These are phyloP conservation scores for Colletotrichum sp. DNA, from an alignment of 2,329 filamentous ascomycete genomes.

Conservation along the genomic window DNA sequence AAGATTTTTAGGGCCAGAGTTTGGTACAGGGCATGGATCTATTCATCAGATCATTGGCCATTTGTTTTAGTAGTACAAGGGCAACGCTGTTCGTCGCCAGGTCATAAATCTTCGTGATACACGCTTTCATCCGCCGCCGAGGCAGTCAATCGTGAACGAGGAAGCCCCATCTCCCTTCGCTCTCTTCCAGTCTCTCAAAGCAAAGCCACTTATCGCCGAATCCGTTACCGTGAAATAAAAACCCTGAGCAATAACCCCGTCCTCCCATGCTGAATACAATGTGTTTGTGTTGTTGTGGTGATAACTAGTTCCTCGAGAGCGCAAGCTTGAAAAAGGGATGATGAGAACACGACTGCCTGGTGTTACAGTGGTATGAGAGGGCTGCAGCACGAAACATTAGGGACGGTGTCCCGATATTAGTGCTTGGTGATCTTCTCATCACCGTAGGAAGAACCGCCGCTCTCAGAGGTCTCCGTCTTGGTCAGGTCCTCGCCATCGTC, in stretches of 20 bases:
- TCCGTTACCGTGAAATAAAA: not conserved
- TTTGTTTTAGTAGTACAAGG: conserved; percentile 15
- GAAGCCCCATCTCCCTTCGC: not conserved
- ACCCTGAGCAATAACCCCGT: not conserved
- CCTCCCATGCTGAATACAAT: not conserved
- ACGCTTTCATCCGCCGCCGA: not conserved
- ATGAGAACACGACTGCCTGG: conserved; percentile 6
- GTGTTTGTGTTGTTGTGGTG: not conserved
- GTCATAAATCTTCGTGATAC: conserved; percentile 18
- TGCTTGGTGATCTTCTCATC: conserved; percentile 47
- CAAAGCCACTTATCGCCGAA: conserved; percentile 10
- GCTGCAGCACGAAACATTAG: not conserved
- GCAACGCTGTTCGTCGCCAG: conserved; percentile 8
- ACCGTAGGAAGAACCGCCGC: conserved; percentile 58
- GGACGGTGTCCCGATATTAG: not conserved
- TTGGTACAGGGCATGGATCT: conserved; percentile 16
- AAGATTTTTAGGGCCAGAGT: not conserved
- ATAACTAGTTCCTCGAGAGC: not conserved
- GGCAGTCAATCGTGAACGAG: conserved; percentile 1
- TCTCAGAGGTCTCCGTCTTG: conserved; percentile 66
- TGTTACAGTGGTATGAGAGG: not conserved
- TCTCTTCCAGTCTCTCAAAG: conserved; percentile 1
- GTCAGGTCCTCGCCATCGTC: conserved; percentile 58
- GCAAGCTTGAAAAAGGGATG: not conserved
- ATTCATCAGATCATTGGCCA: conserved; percentile 12